Evolutionary conservation across 2,329 filamentous ascomycete species (phyloP).

Genomic region (Gaeumannomyces tritici): DNA sequence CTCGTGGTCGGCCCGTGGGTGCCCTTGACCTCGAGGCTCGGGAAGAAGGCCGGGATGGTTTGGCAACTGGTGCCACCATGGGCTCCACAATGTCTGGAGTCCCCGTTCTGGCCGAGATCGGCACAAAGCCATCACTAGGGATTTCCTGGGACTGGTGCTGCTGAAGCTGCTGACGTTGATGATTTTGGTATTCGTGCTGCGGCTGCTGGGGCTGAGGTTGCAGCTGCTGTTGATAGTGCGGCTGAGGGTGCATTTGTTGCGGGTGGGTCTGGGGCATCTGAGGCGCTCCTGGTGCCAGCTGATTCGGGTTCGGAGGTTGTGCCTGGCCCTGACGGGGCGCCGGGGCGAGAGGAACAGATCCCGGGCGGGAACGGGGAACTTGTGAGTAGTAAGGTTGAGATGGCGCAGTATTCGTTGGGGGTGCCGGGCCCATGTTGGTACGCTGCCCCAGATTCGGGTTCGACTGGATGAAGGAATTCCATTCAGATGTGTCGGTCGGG

Average conservation of each 20-base stretch:
- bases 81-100: not conserved
- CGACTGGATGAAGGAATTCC: conserved; percentile 67
- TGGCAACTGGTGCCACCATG: conserved; percentile 10
- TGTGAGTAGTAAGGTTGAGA: not conserved
- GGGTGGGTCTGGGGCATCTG: not conserved
- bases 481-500: conserved; percentile 60
- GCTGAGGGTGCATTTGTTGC: not conserved
- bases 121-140: not conserved
- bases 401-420: not conserved
- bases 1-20: conserved; percentile 45
- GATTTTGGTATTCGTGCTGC: not conserved
- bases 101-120: not conserved
- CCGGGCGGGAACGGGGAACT: conserved; percentile 8
- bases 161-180: not conserved
- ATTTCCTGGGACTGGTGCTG: not conserved
- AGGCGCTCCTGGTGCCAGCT: not conserved
- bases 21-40: conserved; percentile 40
- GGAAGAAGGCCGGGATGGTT: conserved; percentile 49
- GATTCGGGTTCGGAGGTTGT: not conserved
- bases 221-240: not conserved
- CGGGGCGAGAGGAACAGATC: conserved; percentile 6
- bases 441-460: conserved; percentile 46
- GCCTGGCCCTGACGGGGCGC: conserved; percentile 9
- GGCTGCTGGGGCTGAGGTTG: not conserved
- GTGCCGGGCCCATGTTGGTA: conserved; percentile 17